Base-by-base conservation (phyloP, 2,329 filamentous ascomycete species). In the Ilyonectria mors-panacis region DNA sequence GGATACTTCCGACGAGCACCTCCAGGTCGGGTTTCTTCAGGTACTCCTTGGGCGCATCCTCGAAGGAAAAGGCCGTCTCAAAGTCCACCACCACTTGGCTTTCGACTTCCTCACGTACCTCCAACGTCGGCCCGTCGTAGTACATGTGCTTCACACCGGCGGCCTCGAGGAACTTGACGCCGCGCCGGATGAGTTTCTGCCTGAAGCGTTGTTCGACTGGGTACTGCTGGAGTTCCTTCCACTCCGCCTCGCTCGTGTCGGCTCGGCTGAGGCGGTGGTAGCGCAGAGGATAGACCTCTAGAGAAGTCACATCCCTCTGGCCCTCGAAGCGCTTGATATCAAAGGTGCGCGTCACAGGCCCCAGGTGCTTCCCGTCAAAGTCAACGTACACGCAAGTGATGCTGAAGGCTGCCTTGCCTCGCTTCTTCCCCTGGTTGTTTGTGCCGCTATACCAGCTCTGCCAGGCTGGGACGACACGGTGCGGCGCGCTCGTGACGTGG, bases 31-130 rank as follows among this genome's bases (percentile, higher is more conserved):
- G 44, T 19, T 45, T 45, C 8, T 45, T 13, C 8, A 45, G 19
- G 6, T 45, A 8, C 3, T 21, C 12, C 7, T 23, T 45, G 6
- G n/a, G 44, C 19, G 9, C 3, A 4, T 45, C 44, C 4, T 45
- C 44, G 19, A 45, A 45, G 3, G 72, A 21, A 45, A 77, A 75
- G 9, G 75, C 73, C 35, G 68, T 69, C 10, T 75, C 72, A 51
- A 79, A 78, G 47, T 80, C 78, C 28, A 79, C 66, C 0, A 80
- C 69, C 2, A 80, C 78, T 28, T 78, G 71, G 50, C 78, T 78
- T 2, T 80, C 76, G 7, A 79, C 66, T 21, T 80, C 73, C 1
- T 79, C 78, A 12, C 70, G 30, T 9, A 53, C 64, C 0, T 66
- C 67, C 4, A 76, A 9, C 8, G 76, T 76, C 0, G 62, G 67